Evolutionary conservation across 2,329 filamentous ascomycete genomes (phyloP), one percentile per base, ranked within the genome.

Genomic region (Epichloe festucae): DNA sequence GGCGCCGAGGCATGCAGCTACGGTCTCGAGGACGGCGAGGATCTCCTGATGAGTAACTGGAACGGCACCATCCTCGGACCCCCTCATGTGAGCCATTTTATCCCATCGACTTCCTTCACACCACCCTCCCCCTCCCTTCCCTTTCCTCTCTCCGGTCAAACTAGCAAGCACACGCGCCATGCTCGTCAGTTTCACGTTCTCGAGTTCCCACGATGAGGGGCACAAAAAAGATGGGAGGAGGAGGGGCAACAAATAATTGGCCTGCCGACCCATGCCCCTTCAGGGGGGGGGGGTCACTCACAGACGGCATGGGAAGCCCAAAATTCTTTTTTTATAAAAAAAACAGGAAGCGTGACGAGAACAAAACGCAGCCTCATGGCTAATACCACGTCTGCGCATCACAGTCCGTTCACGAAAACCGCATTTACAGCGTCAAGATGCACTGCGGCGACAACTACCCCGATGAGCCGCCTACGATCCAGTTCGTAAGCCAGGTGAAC

Each of bases 1-100:
- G 91, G 93, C 64, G 89, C 91, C 68, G 93, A 97, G 74, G 90
- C 90, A 55, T 97, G 91, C 74, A 97, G 93, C 44, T 97, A 97
- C 62, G 93, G 93, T 62, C 80, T 98, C 52, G 89, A 91, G 58
- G 89, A 97, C 67, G 84, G 87, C 46, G 90, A 96, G 65, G 93
- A 98, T 64, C 79, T 96, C 57, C 81, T 93, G 69, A 95, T 98
- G 90, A 91, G 87, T 57, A 89, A 96, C 75, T 98, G 93, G 93
- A 95, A 95, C 64, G 93, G 91, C 63, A 98, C 93, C 15, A 97
- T 98, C 58, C 82, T 96, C 48, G 93, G 93, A 1, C 93, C 93
- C 60, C 91, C 93, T 67, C 90, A 97, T 69, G 93, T 96, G 46
- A 52, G 53, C 41, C 3, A 5, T 19, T 14, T 12, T 2, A 3